Base-by-base conservation (phyloP, 1,284 basidiomycete genomes). In the Laetiporus sulphureus region DNA sequence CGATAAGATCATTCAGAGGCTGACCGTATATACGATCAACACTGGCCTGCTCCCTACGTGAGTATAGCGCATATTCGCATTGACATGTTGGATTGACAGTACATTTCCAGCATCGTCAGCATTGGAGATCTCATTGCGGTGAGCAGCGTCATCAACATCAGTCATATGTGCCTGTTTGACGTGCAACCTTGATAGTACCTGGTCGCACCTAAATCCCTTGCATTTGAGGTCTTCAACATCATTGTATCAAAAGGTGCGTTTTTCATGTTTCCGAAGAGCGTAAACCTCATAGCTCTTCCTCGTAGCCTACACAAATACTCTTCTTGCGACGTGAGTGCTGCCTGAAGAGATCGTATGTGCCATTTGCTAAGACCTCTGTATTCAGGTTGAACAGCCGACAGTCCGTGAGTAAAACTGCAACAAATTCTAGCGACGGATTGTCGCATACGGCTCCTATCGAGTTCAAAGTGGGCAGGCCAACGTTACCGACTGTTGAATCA, bases 241-340 rank as follows among this genome's bases (percentile, higher is more conserved):
- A 6, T 27, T 7, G 24, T 38, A 6, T 38, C 36, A 7, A 38
- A 38, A 38, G 36, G 36, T 38, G 20, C 11, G 34, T n/a, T n/a
- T n/a, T n/a, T n/a, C n/a, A n/a, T n/a, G n/a, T n/a, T n/a, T n/a
- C n/a, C n/a, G n/a, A n/a, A n/a, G n/a, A n/a, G n/a, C n/a, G n/a
- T n/a, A n/a, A n/a, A n/a, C n/a, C n/a, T n/a, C n/a, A n/a, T n/a
- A n/a, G n/a, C n/a, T n/a, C n/a, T n/a, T n/a, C n/a, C n/a, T n/a
- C n/a, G n/a, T n/a, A n/a, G n/a, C n/a, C n/a, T n/a, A n/a, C n/a
- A n/a, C n/a, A n/a, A n/a, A n/a, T n/a, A n/a, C n/a, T n/a, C n/a
- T n/a, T n/a, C n/a, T n/a, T n/a, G n/a, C n/a, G n/a, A n/a, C n/a
- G n/a, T n/a, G n/a, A n/a, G n/a, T n/a, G n/a, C n/a, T n/a, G n/a